phyloP scores from a whole-genome alignment of 352 stramenopile species.

The Globisporangium carolinianum region DNA sequence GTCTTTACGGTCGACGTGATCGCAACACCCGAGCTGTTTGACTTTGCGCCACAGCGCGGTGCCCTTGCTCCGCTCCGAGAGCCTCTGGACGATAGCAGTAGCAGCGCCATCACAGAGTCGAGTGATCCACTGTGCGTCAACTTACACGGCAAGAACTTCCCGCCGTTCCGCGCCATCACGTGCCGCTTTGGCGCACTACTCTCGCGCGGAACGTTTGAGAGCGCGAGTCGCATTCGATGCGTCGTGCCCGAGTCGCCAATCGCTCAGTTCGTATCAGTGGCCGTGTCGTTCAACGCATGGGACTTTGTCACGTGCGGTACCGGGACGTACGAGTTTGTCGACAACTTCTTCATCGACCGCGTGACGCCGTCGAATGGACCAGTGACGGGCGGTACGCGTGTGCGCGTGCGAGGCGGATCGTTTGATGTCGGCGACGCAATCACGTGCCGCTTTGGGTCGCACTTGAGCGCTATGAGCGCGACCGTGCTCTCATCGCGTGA shows the following conservation, averaged over 20 bases:
- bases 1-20: conserved; percentile 20
- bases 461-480: conserved; percentile 15
- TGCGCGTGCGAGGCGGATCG: conserved; percentile 48
- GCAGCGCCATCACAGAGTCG: not conserved
- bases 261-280: conserved; percentile 17
- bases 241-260: conserved; percentile 24
- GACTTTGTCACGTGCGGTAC: conserved; percentile 32
- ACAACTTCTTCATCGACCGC: conserved; percentile 19
- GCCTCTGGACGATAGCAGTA: not conserved
- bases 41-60: conserved; percentile 21
- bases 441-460: conserved; percentile 36
- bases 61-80: not conserved
- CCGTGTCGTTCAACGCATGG: conserved; percentile 60
- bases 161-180: conserved; percentile 24
- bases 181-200: conserved; percentile 25
- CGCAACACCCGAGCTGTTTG: conserved; percentile 22
- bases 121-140: conserved; percentile 2
- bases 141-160: conserved; percentile 42
- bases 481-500: conserved; percentile 30
- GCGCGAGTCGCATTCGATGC: conserved; percentile 27
- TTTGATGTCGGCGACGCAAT: conserved; percentile 40
- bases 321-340: conserved; percentile 30
- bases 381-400: conserved; percentile 43
- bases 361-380: conserved; percentile 42
- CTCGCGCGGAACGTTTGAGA: conserved; percentile 29